Base-by-base conservation (phyloP, 2,329 filamentous ascomycete species). In the Aspergillus uvarum region DNA sequence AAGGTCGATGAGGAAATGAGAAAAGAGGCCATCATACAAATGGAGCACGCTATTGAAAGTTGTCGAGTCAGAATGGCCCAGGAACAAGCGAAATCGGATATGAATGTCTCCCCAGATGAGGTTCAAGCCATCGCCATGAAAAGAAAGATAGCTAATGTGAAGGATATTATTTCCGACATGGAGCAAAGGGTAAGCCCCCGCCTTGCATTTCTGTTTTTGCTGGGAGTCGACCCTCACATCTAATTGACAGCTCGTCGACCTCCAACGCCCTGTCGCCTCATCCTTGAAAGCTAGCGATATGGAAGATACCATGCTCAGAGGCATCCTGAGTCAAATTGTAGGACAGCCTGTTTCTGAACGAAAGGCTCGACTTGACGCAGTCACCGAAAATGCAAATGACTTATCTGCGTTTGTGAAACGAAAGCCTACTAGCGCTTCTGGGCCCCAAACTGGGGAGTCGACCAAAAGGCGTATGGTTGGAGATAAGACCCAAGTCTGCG, bases 121-220 rank as follows among this genome's bases (percentile, higher is more conserved):
- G 74, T 75, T 55, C 74, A 73, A 53, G 65, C 65, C 12, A 68
- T 70, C 54, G 74, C 81, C 35, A 66, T 72, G 26, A 82, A 79
- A 64, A 76, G 76, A 32, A 76, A 76, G 56, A 82, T 88, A 62
- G 77, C 79, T 5, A 85, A 88, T 58, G 84, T 87, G 22, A 83
- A 83, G 65, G 82, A 86, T 48, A 86, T 88, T 71, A 73, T 87
- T 3, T 77, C 79, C 22, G 86, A 88, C 54, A 87, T 89, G 80
- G 79, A 86, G 67, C 81, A 84, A 67, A 76, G 85, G 62, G 81
- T 84, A 72, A 74, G 77, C 50, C 22, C 24, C 52, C 12, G 12
- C 21, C 50, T n/a, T 26, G 12, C 22, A 42, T 35, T 24, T n/a
- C 50, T 35, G 47, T n/a, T 51, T 47, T 38, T 62, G 16, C 38